Base-by-base conservation (phyloP, 2,329 filamentous ascomycete genomes). In the Geoglossum cookeanum region DNA sequence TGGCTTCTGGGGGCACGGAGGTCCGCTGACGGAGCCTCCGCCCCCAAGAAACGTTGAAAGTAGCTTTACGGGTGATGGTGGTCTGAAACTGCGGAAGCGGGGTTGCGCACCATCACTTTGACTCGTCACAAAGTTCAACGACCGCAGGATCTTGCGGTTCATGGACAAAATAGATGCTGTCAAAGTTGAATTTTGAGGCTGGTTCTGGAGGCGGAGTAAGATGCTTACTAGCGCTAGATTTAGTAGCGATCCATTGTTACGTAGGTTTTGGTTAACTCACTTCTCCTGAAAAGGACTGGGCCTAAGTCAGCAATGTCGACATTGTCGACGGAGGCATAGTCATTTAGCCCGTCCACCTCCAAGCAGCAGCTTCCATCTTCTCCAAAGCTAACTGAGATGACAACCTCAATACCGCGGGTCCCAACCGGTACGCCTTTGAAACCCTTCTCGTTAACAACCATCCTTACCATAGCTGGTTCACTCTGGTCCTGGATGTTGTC, bases 51-150 rank as follows among this genome's bases (percentile, higher is more conserved):
- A 79, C 65, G 78, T 94, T 0, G 90, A 94, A 15, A 97, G 74
- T 65, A 95, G 76, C 68, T 96, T 97, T 53, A 94, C 87, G 0
- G 91, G 90, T 0, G 90, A 96, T n/a, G 84, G 56, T 57, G 56
- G 56, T 42, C 52, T 51, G 65, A 87, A 86, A 0, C 81, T 82
- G 57, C 78, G 78, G 42, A 68, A 65, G 30, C 64, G 66, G 9
- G 80, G 78, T 67, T 80, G 85, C 64, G 83, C 80, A 0, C 78
- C 75, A 45, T 83, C 78, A 35, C 79, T 73, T 22, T 53, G 49
- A 37, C n/a, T 35, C 9, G 55, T 57, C 22, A 79, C 74, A 45
- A 86, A 74, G 52, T 77, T 78, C 29, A 95, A 71, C 3, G 81
- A 80, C 37, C 83, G 83, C 32, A 95, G 74, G 1, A 87, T 80